These are phyloP conservation scores for Clarkia xantiana DNA, from an alignment of 345 rosid genomes.

Conservation along the genomic window DNA sequence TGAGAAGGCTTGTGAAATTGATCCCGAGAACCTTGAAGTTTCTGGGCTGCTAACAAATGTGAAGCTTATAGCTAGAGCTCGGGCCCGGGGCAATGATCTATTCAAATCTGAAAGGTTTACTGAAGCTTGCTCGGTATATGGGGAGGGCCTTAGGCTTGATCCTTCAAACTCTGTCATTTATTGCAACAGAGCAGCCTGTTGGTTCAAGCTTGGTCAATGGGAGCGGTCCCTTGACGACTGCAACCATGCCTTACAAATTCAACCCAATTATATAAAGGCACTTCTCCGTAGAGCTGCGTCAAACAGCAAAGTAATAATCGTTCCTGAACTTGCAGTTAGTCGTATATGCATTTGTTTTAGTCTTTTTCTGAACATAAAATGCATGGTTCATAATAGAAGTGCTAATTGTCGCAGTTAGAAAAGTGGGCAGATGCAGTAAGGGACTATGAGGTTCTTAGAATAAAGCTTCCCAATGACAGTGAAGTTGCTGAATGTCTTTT, in stretches of 20 bases:
- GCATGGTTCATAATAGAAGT: too few species aligned
- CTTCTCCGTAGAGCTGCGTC: constrained; percentile 83
- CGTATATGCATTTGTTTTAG: constrained; percentile 1
- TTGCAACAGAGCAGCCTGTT: constrained; percentile 87
- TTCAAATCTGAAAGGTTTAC: constrained; percentile 92
- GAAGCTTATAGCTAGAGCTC: constrained; percentile 51
- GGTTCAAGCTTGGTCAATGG: constrained; percentile 74
- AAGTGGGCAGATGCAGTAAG: constrained; percentile 82
- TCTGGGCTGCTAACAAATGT: constrained; percentile 47
- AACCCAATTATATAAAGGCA: constrained; percentile 67
- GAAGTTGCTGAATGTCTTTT: constrained; percentile 80
- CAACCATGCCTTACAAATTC: constrained; percentile 51
- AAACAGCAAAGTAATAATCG: constrained; percentile 48
- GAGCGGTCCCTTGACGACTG: constrained; percentile 75
- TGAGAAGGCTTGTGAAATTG: constrained; percentile 65
- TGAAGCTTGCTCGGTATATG: constrained; percentile 86
- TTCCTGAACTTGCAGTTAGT: background rate
- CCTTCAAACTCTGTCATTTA: constrained; percentile 68
- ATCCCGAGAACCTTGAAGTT: constrained; percentile 58
- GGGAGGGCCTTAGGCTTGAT: constrained; percentile 77
- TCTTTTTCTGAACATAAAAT: too few species aligned
- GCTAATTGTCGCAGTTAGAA: constrained; percentile 44
- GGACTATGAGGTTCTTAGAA: constrained; percentile 73
- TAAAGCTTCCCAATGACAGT: constrained; percentile 65
- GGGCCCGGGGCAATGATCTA: constrained; percentile 77